Evolutionary conservation across 345 rosid genomes (phyloP).

Genomic region (Pistacia vera): DNA sequence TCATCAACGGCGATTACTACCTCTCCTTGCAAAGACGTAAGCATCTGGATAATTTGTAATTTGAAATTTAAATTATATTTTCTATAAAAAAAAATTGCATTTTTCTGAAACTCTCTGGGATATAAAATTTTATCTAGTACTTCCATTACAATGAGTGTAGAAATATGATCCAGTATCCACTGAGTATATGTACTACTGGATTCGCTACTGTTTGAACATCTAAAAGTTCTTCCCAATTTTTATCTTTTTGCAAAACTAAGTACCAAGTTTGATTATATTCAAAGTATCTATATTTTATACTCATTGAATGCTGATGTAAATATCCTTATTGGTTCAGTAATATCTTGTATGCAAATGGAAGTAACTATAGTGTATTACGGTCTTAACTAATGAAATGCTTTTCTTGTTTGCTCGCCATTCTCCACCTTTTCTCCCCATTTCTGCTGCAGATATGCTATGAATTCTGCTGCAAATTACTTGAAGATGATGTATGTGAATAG

Average conservation of each 20-base stretch:
- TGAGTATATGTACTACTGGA: not conserved
- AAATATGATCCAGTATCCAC: not conserved
- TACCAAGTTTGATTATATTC: not conserved
- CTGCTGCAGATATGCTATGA: slow-evolving; percentile 71
- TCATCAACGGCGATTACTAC: slow-evolving; percentile 88
- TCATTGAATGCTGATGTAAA: not conserved
- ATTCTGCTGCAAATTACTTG: slow-evolving; percentile 76
- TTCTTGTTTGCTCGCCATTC: not conserved
- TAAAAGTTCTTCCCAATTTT: not conserved
- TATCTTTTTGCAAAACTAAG: not conserved
- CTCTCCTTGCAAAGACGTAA: slow-evolving; percentile 94
- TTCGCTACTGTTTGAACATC: not conserved
- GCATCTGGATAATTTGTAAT: slow-evolving; percentile 16
- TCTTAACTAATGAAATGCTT: not conserved
- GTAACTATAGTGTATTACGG: not conserved
- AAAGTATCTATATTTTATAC: not conserved
- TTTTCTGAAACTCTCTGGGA: slow-evolving; percentile 1
- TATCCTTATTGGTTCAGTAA: not conserved
- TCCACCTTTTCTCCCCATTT: not conserved
- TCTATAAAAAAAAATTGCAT: not conserved
- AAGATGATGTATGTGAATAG: slow-evolving; percentile 75
- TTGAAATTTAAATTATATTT: not conserved
- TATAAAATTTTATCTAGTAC: not conserved
- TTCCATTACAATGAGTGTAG: slow-evolving; percentile 1
- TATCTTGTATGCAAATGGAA: not conserved